Evolutionary conservation across 1,139 yeast species (phyloP).

Genomic region (Sugiyamaella neomexicana): DNA sequence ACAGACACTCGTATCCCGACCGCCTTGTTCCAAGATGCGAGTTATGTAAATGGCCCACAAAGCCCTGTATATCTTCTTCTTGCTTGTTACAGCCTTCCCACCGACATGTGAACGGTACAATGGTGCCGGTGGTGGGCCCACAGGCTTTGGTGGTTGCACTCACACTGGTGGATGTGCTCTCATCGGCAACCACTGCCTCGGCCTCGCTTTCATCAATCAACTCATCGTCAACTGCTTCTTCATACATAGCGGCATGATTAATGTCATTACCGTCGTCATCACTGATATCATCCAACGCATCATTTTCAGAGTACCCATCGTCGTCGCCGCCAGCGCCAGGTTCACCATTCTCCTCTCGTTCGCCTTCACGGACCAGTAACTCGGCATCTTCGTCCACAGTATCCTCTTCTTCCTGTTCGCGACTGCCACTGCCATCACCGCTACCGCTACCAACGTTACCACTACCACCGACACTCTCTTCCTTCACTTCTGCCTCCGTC

Average conservation of each 20-base stretch:
- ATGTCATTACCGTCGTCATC: conserved; percentile 6
- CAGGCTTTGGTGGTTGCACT: too few relatives aligned
- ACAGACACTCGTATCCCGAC: conserved; percentile 56
- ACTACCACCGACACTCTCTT: too few relatives aligned
- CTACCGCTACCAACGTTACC: too few relatives aligned
- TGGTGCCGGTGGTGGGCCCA: too few relatives aligned
- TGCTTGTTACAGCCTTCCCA: conserved; percentile 43
- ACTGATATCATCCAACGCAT: conserved; percentile 11
- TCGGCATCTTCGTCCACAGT: conserved; percentile 15
- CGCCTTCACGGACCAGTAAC: not conserved
- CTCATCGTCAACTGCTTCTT: conserved; percentile 24
- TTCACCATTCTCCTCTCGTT: not conserved
- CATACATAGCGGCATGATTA: conserved; percentile 17
- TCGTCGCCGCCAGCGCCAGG: conserved; percentile 1
- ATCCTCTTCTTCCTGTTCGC: conserved; percentile 12
- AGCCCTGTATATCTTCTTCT: conserved; percentile 38
- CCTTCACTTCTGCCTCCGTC: too few relatives aligned
- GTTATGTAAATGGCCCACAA: conserved; percentile 43
- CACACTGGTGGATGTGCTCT: not conserved
- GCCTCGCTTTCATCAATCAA: not conserved
- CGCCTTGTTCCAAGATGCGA: conserved; percentile 44
- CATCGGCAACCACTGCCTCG: not conserved
- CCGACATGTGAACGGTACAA: conserved; percentile 39
- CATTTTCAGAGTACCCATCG: conserved; percentile 5
- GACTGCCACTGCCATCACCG: too few relatives aligned